Conservation (phyloP, 2,329 filamentous ascomycete species). For the Dactylella cylindrospora region DNA sequence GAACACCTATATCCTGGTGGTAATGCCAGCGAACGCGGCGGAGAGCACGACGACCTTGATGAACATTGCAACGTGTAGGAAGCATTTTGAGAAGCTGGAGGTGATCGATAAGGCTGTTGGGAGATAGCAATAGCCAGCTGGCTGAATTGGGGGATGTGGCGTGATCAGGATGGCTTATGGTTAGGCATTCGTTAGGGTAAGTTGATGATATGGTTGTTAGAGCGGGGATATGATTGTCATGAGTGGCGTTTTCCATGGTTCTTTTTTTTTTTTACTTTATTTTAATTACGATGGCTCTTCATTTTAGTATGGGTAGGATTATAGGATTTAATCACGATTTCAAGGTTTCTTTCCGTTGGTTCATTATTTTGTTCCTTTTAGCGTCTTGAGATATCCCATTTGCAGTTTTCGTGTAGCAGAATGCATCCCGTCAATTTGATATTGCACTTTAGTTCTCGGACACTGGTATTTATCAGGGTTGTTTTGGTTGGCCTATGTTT, state of each 20-base stretch:
- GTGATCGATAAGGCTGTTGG: slow-evolving; percentile 45
- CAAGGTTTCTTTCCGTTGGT: slow-evolving; percentile 15
- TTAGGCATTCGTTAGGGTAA: too few species aligned
- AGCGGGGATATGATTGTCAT: too few species aligned
- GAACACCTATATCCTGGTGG: slow-evolving; percentile 93
- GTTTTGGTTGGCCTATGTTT: too few species aligned
- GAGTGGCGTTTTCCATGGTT: too few species aligned
- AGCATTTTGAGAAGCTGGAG: slow-evolving; percentile 49
- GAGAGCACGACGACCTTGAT: slow-evolving; percentile 49
- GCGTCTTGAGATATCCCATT: slow-evolving; percentile 40
- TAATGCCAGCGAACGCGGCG: slow-evolving; percentile 75
- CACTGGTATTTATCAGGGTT: too few species aligned
- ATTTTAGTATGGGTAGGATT: slow-evolving; percentile 1
- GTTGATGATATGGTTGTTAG: too few species aligned
- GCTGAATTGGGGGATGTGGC: background rate
- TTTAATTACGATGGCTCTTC: too few species aligned
- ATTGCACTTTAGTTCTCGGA: too few species aligned
- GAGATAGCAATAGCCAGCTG: slow-evolving; percentile 1
- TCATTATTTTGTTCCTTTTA: slow-evolving; percentile 15
- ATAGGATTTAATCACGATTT: background rate
- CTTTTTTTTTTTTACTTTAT: too few species aligned
- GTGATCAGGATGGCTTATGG: background rate
- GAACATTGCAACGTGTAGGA: slow-evolving; percentile 53
- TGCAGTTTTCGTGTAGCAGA: too few species aligned
- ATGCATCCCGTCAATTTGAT: too few species aligned